These are phyloP conservation scores for Galerina sulciceps DNA, from an alignment of 768 basidiomycete genomes.

Conservation along the genomic window DNA sequence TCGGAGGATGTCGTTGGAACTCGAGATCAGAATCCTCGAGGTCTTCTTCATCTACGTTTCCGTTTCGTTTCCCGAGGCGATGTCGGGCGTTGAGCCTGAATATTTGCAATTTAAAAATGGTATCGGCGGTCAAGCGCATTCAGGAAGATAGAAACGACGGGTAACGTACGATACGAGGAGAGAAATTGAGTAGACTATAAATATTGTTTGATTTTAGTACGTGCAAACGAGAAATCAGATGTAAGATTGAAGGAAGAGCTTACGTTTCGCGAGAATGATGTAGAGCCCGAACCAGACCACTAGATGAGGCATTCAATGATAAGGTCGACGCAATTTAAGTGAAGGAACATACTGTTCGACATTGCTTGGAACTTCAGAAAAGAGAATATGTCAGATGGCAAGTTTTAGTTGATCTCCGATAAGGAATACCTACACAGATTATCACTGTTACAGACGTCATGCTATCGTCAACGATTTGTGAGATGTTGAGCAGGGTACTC, in stretches of 20 bases:
- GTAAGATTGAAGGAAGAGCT: not conserved
- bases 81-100: too few relatives aligned
- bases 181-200: conserved; percentile 21
- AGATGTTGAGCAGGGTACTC: not conserved
- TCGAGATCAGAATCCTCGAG: too few relatives aligned
- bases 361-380: conserved; percentile 15
- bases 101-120: not conserved
- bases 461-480: not conserved
- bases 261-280: conserved; percentile 21
- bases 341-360: conserved; percentile 12
- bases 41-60: too few relatives aligned
- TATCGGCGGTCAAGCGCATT: too few relatives aligned
- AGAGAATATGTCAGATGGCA: not conserved
- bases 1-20: too few relatives aligned
- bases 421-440: conserved; percentile 14
- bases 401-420: too few relatives aligned
- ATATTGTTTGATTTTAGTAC: not conserved
- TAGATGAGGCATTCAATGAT: not conserved
- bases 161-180: conserved; percentile 17
- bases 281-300: conserved; percentile 23
- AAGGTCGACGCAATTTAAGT: not conserved
- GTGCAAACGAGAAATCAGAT: not conserved
- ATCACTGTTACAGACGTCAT: conserved; percentile 18
- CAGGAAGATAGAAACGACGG: not conserved
- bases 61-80: too few relatives aligned